Percentiles rank a stretch among this genome's conserved stretches.
Evolutionary conservation across 2,329 filamentous ascomycete species (phyloP).

Genomic region (Tolypocladium tropicale): DNA sequence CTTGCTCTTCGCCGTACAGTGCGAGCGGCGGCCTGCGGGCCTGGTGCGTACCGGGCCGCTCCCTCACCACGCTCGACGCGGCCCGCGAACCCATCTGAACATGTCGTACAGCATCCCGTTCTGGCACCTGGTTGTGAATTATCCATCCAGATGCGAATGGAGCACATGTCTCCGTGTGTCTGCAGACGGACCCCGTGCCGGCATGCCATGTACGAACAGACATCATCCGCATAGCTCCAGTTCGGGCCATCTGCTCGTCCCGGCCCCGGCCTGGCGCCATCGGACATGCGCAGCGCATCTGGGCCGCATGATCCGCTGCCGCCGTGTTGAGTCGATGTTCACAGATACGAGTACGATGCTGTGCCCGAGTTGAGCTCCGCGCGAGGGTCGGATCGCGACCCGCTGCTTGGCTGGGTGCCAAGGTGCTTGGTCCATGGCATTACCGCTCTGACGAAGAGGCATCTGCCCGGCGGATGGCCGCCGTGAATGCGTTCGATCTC

Average conservation of each 20-base stretch:
- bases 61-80: background rate
- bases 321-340: background rate
- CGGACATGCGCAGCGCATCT: background rate
- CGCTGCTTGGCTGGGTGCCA: background rate
- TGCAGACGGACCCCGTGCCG: background rate
- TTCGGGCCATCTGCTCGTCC: background rate
- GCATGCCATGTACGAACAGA: background rate
- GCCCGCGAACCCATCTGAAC: background rate
- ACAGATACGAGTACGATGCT: background rate
- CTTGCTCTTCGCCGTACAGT: background rate
- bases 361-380: background rate
- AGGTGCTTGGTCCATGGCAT: background rate
- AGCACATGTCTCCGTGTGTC: background rate
- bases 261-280: background rate
- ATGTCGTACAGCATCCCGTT: background rate
- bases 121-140: background rate
- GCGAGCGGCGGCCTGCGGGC: background rate
- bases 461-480: background rate
- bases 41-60: background rate
- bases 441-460: background rate
- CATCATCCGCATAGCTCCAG: background rate
- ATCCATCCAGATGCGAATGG: background rate
- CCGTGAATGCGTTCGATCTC: background rate
- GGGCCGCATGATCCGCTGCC: background rate
- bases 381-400: background rate